Evolutionary conservation across 805 yeast genomes (phyloP).

Genomic region (Komagataella phaffii): DNA sequence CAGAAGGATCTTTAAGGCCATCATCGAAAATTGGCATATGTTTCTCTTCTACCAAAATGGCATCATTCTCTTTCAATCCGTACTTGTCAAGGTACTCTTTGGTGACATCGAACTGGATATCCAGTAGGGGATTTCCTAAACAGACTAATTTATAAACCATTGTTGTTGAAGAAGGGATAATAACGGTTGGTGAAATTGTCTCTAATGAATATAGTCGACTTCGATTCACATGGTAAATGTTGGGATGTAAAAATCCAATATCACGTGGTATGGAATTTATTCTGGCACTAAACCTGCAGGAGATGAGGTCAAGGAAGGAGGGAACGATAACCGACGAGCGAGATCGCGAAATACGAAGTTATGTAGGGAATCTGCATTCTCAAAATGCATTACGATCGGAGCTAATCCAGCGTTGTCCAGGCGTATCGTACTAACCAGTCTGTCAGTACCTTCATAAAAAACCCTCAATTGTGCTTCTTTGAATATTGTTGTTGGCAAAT

Average conservation of each 20-base stretch:
- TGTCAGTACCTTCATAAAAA: neutral
- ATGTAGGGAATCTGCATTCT: too few relatives aligned
- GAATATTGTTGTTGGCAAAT: neutral
- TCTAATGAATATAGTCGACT: neutral
- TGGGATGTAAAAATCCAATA: neutral
- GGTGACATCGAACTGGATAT: conserved; percentile 68
- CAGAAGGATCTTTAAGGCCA: conserved; percentile 43
- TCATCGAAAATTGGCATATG: conserved; percentile 84
- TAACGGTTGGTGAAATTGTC: neutral
- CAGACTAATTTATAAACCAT: conserved; percentile 66
- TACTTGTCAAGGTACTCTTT: conserved; percentile 65
- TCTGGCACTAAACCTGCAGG: neutral
- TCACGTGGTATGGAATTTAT: neutral
- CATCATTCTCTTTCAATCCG: conserved; percentile 81
- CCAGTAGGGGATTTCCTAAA: conserved; percentile 82
- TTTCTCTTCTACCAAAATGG: conserved; percentile 71
- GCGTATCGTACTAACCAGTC: neutral
- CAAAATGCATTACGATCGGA: neutral
- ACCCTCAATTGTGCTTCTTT: neutral
- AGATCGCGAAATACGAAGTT: neutral
- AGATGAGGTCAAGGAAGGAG: too few relatives aligned
- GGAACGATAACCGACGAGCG: neutral
- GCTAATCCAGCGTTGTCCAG: neutral
- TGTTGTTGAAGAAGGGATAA: neutral
- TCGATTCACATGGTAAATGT: neutral